A percentile compares a stretch with the other conserved stretches of the same genome.
Conservation (phyloP, 768 basidiomycete species). For the Boletus subcaerulescens region DNA sequence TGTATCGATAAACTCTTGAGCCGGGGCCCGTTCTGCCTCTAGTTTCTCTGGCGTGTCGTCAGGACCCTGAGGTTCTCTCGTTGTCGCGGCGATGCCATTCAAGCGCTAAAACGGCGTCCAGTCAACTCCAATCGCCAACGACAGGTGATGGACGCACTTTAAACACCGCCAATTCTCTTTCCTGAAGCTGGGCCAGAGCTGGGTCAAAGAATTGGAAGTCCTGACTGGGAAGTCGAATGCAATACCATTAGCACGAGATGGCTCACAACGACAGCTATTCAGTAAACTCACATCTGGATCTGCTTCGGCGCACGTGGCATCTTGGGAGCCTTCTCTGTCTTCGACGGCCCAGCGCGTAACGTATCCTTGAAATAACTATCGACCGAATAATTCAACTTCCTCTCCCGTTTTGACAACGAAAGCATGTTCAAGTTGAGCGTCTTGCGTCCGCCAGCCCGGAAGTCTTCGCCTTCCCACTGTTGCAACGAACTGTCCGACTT, state of each 20-base stretch:
- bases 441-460: constrained; percentile 74
- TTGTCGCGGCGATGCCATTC: constrained; percentile 63
- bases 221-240: constrained; percentile 47
- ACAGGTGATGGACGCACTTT: constrained; percentile 44
- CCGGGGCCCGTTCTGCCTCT: constrained; percentile 73
- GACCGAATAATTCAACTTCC: constrained; percentile 92
- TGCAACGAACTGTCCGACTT: constrained; percentile 89
- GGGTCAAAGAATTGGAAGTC: constrained; percentile 98
- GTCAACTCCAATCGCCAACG: neutral
- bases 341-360: constrained; percentile 74
- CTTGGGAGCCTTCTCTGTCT: constrained; percentile 79
- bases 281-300: constrained; percentile 64
- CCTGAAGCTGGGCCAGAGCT: constrained; percentile 75
- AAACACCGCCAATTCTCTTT: constrained; percentile 79
- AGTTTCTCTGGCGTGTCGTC: constrained; percentile 82
- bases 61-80: constrained; percentile 62
- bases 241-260: neutral
- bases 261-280: neutral
- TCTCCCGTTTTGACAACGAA: constrained; percentile 89
- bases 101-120: constrained; percentile 40
- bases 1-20: constrained; percentile 85
- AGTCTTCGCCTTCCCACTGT: constrained; percentile 96
- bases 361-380: constrained; percentile 96
- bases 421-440: constrained; percentile 70
- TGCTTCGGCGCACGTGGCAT: constrained; percentile 86